Conservation (phyloP, 768 basidiomycete genomes). For the Tulasnella sp. region DNA sequence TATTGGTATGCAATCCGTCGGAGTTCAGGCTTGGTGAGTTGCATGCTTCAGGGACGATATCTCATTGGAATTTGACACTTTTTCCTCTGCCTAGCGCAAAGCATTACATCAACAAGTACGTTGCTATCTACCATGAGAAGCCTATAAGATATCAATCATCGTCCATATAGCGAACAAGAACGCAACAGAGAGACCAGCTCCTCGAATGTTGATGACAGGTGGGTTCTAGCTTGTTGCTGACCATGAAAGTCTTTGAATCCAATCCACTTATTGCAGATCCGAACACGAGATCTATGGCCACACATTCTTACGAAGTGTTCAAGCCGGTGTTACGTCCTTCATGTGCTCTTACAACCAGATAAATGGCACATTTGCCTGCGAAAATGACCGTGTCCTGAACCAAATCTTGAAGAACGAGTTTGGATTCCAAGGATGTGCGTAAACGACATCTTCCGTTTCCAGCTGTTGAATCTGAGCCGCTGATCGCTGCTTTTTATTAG, state of each 20-base stretch:
- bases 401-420: slow-evolving; percentile 62
- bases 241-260: neutral
- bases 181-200: slow-evolving; percentile 25
- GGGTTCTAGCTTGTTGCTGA: slow-evolving; percentile 31
- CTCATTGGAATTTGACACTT: neutral
- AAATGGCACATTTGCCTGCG: slow-evolving; percentile 52
- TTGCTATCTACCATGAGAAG: slow-evolving; percentile 19
- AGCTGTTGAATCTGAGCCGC: neutral
- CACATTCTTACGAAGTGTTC: slow-evolving; percentile 30
- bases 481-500: slow-evolving; percentile 28
- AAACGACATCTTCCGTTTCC: neutral
- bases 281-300: slow-evolving; percentile 21
- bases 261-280: neutral
- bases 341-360: slow-evolving; percentile 70
- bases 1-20: slow-evolving; percentile 59
- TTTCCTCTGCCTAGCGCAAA: slow-evolving; percentile 37
- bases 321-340: slow-evolving; percentile 57
- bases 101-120: slow-evolving; percentile 53
- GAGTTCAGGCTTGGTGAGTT: slow-evolving; percentile 58
- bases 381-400: slow-evolving; percentile 58
- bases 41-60: no score
- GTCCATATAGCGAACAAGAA: slow-evolving; percentile 32
- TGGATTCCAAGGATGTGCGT: slow-evolving; percentile 55
- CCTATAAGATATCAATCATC: slow-evolving; percentile 18
- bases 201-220: slow-evolving; percentile 68